Evolutionary conservation across 495 filamentous ascomycete genomes (phyloP), one percentile per base, ranked within the genome.

Genomic region (Penicillium arizonense): DNA sequence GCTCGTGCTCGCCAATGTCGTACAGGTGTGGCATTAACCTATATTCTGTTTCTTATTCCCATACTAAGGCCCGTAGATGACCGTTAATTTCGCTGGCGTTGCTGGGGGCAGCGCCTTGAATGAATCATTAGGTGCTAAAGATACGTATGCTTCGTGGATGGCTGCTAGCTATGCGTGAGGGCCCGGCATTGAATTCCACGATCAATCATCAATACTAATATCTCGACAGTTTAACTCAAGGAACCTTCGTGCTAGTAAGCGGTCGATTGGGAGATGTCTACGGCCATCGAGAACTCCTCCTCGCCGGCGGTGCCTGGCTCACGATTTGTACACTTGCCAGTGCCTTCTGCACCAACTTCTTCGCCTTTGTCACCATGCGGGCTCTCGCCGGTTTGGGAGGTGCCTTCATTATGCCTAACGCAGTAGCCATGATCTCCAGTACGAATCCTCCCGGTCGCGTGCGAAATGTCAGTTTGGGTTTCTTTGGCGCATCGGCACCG

Each of bases 401-500:
- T 4, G 76, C 67, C 0, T 63, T 81, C 43, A 69, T 80, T 24
- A 67, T 76, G 51, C 76, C 76, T 0, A 81, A 80, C 51, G 65
- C 71, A 23, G 68, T 79, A 4, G 77, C 77, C 0, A 63, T 78
- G 56, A 70, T 81, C 46, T 69, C 69, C 3, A 77, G 68, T 13
- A 74, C 66, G 0, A 71, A 72, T 30, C 75, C 73, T 7, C 75
- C 76, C 5, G 78, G 76, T 4, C 66, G 58, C 21, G 64, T 59
- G 37, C 65, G 78, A 21, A 81, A 82, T 50, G 54, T 78, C 14
- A 70, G 71, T 61, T 50, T 82, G 50, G 78, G 72, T 5, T 56
- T 82, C 45, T 82, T 82, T 58, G 77, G 69, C 18, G 77, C 73
- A 13, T 73, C 71, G 20, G 76, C 75, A 12, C 80, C 79, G 0